Conservation (phyloP, 2,329 filamentous ascomycete genomes). For the Sarocladiaceae sp. region DNA sequence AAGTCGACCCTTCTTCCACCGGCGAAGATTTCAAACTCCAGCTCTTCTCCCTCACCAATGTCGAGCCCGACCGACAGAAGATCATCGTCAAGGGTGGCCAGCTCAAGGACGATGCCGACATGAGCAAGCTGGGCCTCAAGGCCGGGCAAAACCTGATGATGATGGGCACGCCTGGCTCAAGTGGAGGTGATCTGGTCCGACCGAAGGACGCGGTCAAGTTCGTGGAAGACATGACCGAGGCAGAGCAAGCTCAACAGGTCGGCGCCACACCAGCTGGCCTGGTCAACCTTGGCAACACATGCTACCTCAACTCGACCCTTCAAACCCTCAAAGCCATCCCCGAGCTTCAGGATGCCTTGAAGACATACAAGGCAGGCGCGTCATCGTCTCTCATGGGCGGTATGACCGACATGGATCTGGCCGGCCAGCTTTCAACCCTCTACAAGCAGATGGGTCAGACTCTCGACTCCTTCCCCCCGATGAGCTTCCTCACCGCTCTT, state of each 20-base stretch:
- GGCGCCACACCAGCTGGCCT: constrained; percentile 84
- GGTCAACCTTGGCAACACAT: constrained; percentile 92
- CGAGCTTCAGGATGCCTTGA: constrained; percentile 76
- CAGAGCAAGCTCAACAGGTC: constrained; percentile 74
- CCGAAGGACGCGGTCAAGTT: constrained; percentile 83
- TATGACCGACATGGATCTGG: constrained; percentile 57
- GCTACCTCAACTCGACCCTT: constrained; percentile 96
- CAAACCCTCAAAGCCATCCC: constrained; percentile 85
- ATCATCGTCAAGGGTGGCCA: constrained; percentile 90
- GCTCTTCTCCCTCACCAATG: constrained; percentile 88
- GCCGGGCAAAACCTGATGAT: constrained; percentile 86
- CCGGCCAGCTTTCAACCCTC: constrained; percentile 69
- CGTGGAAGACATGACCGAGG: constrained; percentile 95
- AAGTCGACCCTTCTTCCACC: constrained; percentile 75
- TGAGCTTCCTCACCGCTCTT: constrained; percentile 75
- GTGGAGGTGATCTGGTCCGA: constrained; percentile 53
- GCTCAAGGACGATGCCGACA: constrained; percentile 88
- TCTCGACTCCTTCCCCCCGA: constrained; percentile 76
- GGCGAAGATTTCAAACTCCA: constrained; percentile 96
- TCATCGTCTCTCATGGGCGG: constrained; percentile 36
- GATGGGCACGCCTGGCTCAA: constrained; percentile 81
- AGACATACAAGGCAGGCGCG: constrained; percentile 41
- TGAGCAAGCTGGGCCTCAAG: constrained; percentile 80
- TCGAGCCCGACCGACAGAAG: constrained; percentile 95
- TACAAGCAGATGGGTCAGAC: constrained; percentile 89